Conservation (phyloP, 306 rosid genomes). For the Vigna trinervia region DNA sequence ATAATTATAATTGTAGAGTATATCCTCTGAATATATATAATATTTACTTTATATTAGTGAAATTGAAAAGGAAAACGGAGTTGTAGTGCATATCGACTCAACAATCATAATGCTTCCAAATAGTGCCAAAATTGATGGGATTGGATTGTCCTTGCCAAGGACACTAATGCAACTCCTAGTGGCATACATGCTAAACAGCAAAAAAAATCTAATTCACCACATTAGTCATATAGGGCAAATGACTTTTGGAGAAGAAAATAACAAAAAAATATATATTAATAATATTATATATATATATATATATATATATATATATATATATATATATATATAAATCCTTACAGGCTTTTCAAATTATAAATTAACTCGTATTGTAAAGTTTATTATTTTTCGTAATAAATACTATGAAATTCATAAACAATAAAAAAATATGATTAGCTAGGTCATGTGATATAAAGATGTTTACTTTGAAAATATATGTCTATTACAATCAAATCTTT, state of each 20-base stretch:
- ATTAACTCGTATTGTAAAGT: too few relatives aligned
- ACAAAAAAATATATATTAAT: too few relatives aligned
- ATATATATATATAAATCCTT: too few relatives aligned
- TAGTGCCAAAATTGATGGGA: conserved; percentile 37
- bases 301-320: too few relatives aligned
- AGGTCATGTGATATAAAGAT: too few relatives aligned
- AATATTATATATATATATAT: too few relatives aligned
- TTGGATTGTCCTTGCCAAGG: conserved; percentile 21
- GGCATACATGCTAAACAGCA: not conserved
- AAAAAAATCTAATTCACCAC: not conserved
- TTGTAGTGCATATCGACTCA: conserved; percentile 46
- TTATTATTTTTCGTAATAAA: too few relatives aligned
- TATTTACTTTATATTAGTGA: not conserved
- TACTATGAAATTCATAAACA: too few relatives aligned
- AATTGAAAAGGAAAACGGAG: not conserved
- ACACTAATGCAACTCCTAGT: conserved; percentile 10
- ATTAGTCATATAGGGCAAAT: too few relatives aligned
- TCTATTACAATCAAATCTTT: not conserved
- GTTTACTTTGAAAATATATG: not conserved
- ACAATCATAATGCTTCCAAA: conserved; percentile 33
- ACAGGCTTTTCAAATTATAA: too few relatives aligned
- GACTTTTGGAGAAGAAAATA: too few relatives aligned
- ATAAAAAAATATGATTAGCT: too few relatives aligned
- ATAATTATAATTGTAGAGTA: not conserved
- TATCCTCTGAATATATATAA: not conserved